Evolutionary conservation across 441 rosid genomes (phyloP).

Genomic region (Adansonia madagascariensis): DNA sequence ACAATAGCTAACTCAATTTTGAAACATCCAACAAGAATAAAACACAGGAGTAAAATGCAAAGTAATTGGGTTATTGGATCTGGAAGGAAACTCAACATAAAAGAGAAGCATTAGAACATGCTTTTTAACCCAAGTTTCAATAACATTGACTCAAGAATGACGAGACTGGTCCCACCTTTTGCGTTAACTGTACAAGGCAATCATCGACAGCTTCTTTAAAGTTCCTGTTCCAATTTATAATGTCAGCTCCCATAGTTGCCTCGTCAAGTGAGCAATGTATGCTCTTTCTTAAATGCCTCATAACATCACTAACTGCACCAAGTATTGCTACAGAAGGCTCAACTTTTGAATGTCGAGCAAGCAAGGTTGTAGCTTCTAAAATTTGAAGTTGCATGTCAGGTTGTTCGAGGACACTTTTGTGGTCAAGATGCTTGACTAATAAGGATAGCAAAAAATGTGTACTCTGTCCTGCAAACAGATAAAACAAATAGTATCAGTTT

Average conservation of each 20-base stretch:
- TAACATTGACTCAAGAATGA: conserved; percentile 5
- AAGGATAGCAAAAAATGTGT: conserved; percentile 78
- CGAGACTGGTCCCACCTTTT: conserved; percentile 58
- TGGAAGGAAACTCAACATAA: conserved; percentile 15
- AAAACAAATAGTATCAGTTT: conserved; percentile 29
- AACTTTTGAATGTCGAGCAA: conserved; percentile 66
- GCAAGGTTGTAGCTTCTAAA: conserved; percentile 70
- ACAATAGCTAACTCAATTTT: conserved; percentile 29
- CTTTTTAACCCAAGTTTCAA: conserved; percentile 14
- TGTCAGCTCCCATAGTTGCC: conserved; percentile 61
- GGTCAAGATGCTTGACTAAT: conserved; percentile 91
- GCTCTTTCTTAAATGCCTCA: conserved; percentile 78
- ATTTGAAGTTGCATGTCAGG: conserved; percentile 80
- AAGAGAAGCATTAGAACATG: conserved; percentile 24
- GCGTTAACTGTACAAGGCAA: conserved; percentile 74
- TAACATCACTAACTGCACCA: conserved; percentile 62
- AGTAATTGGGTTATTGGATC: not conserved
- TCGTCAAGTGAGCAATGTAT: conserved; percentile 78
- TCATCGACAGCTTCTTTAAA: conserved; percentile 76
- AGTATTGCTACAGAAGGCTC: conserved; percentile 75
- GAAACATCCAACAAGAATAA: not conserved
- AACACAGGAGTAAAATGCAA: not conserved
- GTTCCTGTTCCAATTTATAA: conserved; percentile 60
- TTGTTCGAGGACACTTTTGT: conserved; percentile 78
- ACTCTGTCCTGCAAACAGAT: conserved; percentile 62